These are phyloP conservation scores for Parietaria judaica DNA, from an alignment of 306 rosid species.

Conservation along the genomic window DNA sequence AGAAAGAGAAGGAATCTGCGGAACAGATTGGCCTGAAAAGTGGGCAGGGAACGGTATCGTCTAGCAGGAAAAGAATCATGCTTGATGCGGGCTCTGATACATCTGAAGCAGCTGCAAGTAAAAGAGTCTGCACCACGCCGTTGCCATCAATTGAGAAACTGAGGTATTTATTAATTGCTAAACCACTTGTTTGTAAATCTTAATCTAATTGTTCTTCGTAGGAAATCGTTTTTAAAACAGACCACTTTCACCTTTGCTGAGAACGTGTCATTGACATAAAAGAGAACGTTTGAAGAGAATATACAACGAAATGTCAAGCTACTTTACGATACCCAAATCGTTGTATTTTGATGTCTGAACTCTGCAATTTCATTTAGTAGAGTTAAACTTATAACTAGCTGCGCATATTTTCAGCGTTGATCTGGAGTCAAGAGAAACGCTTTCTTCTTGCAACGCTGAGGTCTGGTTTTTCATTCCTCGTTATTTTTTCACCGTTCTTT, in stretches of 20 bases:
- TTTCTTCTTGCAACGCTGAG: constrained; percentile 29
- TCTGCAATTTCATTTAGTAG: not conserved
- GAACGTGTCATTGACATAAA: not conserved
- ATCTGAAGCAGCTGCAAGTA: constrained; percentile 26
- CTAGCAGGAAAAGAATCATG: constrained; percentile 39
- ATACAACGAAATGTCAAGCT: no score
- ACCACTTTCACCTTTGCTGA: no score
- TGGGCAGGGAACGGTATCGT: constrained; percentile 26
- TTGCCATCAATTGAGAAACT: constrained; percentile 24
- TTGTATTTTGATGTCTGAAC: no score
- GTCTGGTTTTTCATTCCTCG: constrained; percentile 27
- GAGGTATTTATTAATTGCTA: constrained; percentile 30
- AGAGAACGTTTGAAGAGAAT: no score
- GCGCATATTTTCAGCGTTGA: constrained; percentile 42
- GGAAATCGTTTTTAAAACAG: no score
- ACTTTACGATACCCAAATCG: no score
- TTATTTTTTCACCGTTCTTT: not conserved
- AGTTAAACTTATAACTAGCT: not conserved
- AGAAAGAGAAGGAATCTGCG: constrained; percentile 16
- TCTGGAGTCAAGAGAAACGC: constrained; percentile 21
- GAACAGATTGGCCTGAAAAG: constrained; percentile 21
- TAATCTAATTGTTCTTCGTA: not conserved
- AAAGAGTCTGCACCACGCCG: constrained; percentile 21
- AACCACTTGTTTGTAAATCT: not conserved
- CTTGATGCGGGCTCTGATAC: constrained; percentile 34